Evolutionary conservation across 73 alveolate genomes (phyloP).

Genomic region (Stentor coeruleus): DNA sequence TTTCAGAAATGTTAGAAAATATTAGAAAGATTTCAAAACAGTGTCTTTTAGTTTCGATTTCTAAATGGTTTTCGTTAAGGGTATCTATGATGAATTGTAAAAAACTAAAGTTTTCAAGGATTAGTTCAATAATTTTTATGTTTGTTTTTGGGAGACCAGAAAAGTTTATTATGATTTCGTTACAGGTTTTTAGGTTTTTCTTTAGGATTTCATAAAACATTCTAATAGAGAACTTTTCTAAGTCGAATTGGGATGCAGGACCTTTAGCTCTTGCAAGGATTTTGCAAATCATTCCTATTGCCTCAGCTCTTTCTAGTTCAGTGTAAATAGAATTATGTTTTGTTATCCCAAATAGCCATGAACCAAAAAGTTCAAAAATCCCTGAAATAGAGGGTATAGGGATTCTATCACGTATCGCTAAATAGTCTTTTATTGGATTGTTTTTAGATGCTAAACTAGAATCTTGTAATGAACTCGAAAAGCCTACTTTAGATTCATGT

Average conservation of each 20-base stretch:
- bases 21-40: too few relatives aligned
- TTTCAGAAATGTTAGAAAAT: too few relatives aligned
- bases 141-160: neutral
- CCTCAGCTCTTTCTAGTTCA: neutral
- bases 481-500: too few relatives aligned
- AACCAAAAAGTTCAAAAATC: neutral
- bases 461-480: too few relatives aligned
- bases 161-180: neutral
- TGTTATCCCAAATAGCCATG: neutral
- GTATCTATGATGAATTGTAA: too few relatives aligned
- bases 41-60: too few relatives aligned
- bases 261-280: neutral
- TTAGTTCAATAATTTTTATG: neutral
- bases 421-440: neutral
- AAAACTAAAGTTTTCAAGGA: slow-evolving; percentile 1
- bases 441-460: neutral
- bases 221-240: neutral
- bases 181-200: neutral
- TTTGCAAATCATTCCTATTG: neutral
- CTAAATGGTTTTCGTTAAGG: too few relatives aligned
- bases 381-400: neutral
- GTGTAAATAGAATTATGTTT: neutral
- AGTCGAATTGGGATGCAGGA: neutral
- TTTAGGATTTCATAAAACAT: neutral
- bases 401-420: neutral